Base-by-base conservation (phyloP, 345 rosid species). In the Xanthoceras sorbifolium region DNA sequence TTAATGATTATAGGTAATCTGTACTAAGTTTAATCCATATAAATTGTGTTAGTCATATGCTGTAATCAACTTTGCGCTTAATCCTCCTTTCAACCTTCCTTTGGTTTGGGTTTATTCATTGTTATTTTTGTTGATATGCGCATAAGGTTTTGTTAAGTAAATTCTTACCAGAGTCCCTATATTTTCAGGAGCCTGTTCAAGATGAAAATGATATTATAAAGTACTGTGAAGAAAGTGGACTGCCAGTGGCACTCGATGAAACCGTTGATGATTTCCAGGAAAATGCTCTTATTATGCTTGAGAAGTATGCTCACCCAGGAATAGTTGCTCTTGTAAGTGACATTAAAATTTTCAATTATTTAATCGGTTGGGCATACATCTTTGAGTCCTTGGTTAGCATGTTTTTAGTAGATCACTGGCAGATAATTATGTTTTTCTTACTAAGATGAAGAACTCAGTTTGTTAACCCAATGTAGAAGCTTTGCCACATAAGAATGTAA, bases 211-310 rank as follows among this genome's bases (percentile, higher is more conserved):
- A 95, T 78, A 89, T 95, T 60, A 63, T 90, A 69, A 95, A 89
- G 87, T 95, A 87, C 88, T 86, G 91, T 74, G 94, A 93, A 86
- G 97, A 93, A 83, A 90, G 88, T 75, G 96, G 96, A 81, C 82
- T 95, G 81, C 94, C 96, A 29, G 97, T 93, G 64, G 99, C 98
- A 31, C 82, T 95, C 73, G 99, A 95, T 86, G 99, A 95, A 88
- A 93, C 97, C 66, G 82, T 95, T 64, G 87, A 89, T 80, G 82
- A 81, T 67, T 69, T 90, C 72, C 84, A 40, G 31, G 88, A 76
- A 73, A 84, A 86, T 81, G 90, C 91, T 76, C 87, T 89, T 29
- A 77, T 80, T 61, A 67, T 80, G 85, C 98, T 95, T 74, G 74
- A 66, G 36, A 85, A 86, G 81, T 90, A 89, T 90, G 63, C 80